phyloP scores from a whole-genome alignment of 345 rosid species.

The Jatropha curcas region DNA sequence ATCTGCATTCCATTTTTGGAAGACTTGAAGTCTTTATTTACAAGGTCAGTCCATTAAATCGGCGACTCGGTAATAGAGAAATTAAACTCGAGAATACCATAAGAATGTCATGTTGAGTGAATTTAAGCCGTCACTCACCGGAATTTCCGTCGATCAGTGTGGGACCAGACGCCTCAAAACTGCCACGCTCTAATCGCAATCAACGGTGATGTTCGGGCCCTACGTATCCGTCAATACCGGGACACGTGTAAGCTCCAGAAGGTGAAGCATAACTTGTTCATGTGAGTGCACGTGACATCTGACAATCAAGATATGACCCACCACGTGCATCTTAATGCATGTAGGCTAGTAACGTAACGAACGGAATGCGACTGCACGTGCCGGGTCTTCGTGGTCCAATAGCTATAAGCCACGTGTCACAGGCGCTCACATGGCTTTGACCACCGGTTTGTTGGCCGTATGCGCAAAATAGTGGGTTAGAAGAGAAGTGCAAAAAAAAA shows the following conservation, averaged over 20 bases:
- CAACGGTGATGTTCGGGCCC: conserved; percentile 35
- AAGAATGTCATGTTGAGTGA: conserved; percentile 12
- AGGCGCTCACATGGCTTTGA: conserved; percentile 22
- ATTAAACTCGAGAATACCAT: conserved; percentile 8
- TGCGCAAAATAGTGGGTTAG: not conserved
- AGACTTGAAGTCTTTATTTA: too few species aligned
- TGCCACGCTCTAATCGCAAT: conserved; percentile 18
- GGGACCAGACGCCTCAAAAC: not conserved
- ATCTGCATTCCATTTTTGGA: too few species aligned
- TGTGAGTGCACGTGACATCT: conserved; percentile 70
- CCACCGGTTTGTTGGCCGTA: conserved; percentile 16
- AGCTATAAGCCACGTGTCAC: conserved; percentile 11
- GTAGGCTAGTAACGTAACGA: not conserved
- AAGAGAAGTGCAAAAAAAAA: not conserved
- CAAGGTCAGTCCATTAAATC: not conserved
- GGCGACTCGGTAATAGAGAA: not conserved
- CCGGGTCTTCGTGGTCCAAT: conserved; percentile 23
- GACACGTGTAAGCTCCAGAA: conserved; percentile 24
- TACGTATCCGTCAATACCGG: conserved; percentile 18
- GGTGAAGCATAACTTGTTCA: conserved; percentile 27
- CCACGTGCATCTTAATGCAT: conserved; percentile 39
- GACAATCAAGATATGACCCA: conserved; percentile 40
- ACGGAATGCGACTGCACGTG: conserved; percentile 26
- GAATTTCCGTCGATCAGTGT: conserved; percentile 5
- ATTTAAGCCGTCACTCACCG: conserved; percentile 44